These are phyloP conservation scores for Camelina neglecta DNA, from an alignment of 345 rosid species.

Conservation along the genomic window DNA sequence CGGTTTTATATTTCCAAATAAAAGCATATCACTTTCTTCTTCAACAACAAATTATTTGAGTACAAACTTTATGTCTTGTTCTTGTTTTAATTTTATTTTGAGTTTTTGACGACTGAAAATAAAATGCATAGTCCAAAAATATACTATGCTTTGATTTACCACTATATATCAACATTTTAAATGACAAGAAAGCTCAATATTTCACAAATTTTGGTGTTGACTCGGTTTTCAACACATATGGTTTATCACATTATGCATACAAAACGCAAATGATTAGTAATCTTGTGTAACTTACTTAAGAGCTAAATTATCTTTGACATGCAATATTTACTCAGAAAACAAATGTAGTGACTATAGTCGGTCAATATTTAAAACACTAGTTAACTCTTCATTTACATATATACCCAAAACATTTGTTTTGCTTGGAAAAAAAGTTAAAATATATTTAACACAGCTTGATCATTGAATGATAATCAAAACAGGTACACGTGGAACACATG, in stretches of 20 bases:
- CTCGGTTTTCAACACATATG: neutral
- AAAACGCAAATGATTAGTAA: neutral
- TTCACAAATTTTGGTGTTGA: neutral
- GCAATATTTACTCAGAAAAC: neutral
- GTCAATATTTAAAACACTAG: neutral
- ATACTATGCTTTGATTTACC: neutral
- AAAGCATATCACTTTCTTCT: too few relatives aligned
- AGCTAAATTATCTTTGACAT: neutral
- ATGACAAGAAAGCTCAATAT: neutral
- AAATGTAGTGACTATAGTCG: neutral
- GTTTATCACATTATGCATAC: neutral
- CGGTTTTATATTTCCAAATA: too few relatives aligned
- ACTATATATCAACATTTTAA: too few relatives aligned
- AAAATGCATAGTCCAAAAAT: neutral
- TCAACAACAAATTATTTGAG: too few relatives aligned
- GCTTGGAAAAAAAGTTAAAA: neutral
- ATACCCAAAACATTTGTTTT: constrained; percentile 3
- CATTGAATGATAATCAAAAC: constrained; percentile 5
- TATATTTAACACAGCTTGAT: neutral
- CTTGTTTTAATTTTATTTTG: too few relatives aligned
- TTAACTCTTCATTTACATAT: neutral
- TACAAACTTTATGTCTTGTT: too few relatives aligned
- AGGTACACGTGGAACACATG: constrained; percentile 52
- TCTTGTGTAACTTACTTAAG: neutral
- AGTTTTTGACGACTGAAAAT: too few relatives aligned